These are phyloP conservation scores for Penicillium rolfsii DNA, from an alignment of 2,329 filamentous ascomycete species.

Conservation along the genomic window DNA sequence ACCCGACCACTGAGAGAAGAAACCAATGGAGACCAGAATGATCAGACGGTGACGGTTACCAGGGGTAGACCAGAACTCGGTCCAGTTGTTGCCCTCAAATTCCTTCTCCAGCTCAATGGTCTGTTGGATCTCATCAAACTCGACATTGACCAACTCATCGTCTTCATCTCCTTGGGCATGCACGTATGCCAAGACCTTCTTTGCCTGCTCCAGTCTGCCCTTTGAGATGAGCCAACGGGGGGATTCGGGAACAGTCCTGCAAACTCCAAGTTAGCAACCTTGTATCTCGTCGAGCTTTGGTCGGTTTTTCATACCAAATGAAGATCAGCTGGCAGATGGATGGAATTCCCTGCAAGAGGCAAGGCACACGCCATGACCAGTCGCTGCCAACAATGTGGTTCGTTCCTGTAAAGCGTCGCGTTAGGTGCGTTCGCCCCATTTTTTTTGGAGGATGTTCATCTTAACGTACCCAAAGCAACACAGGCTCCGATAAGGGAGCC, in stretches of 20 bases:
- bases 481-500: slow-evolving; percentile 30
- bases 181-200: slow-evolving; percentile 36
- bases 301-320: background rate
- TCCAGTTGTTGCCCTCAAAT: slow-evolving; percentile 18
- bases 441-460: background rate
- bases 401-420: background rate
- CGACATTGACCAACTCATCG: slow-evolving; percentile 30
- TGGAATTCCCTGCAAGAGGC: slow-evolving; percentile 66
- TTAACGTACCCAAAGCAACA: slow-evolving; percentile 3
- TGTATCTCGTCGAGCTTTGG: too few relatives aligned
- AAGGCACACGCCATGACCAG: slow-evolving; percentile 63
- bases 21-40: slow-evolving; percentile 56
- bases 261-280: slow-evolving; percentile 50
- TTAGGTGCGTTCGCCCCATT: slow-evolving; percentile 30
- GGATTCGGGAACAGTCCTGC: slow-evolving; percentile 60
- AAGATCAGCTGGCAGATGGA: slow-evolving; percentile 4
- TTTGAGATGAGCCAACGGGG: slow-evolving; percentile 54
- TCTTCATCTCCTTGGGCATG: slow-evolving; percentile 46
- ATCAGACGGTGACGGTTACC: slow-evolving; percentile 58
- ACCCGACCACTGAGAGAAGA: slow-evolving; percentile 62
- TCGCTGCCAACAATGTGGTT: slow-evolving; percentile 21
- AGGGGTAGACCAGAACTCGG: slow-evolving; percentile 28
- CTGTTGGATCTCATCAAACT: slow-evolving; percentile 24
- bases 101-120: slow-evolving; percentile 22
- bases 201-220: slow-evolving; percentile 30